Base-by-base conservation (phyloP, 495 filamentous ascomycete genomes). In the Apiosordaria backusii region DNA sequence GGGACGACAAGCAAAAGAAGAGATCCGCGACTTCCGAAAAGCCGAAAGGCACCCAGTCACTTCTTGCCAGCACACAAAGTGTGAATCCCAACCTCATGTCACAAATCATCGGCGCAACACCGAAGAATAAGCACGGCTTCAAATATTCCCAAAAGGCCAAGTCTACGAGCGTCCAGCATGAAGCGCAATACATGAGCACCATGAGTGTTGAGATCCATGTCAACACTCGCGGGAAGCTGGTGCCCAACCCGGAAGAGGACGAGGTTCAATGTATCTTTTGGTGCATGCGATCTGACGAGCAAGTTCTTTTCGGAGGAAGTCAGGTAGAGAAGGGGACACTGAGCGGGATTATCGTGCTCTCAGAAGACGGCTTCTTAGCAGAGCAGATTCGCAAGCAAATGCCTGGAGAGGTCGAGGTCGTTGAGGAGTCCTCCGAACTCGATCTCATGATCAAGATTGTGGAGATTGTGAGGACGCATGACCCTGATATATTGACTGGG, bases 171-270 rank as follows among this genome's bases (percentile, higher is more conserved):
- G 89, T 95, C 50, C 85, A 90, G 69, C 90, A 94, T 67, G 92
- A 96, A 74, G 86, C 88, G 5, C 93, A 97, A 68, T 93, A 96
- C 74, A 98, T 98, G 93, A 97, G 91, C 76, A 91, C 87, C 40
- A 93, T 99, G 93, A 93, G 93, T 70, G 75, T 99, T 5, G 95
- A 99, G 73, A 75, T 98, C n/a, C 95, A 99, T 75, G 90, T 96
- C 64, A 97, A 97, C 74, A 97, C 90, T 5, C 84, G 92, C 54
- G 92, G 87, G 18, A 84, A 84, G 61, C 80, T 97, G 26, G 83
- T 90, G 24, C 92, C 96, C 7, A 90, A 98, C 73, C 95, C 95
- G 2, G 90, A 92, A 63, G 82, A 94, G 66, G 95, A 99, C 74
- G 92, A 94, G 70, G 88, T 99, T n/a, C 81, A 86, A 61, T 92